These are phyloP conservation scores for Ramaria rubella DNA, from an alignment of 768 basidiomycete species.

Conservation along the genomic window DNA sequence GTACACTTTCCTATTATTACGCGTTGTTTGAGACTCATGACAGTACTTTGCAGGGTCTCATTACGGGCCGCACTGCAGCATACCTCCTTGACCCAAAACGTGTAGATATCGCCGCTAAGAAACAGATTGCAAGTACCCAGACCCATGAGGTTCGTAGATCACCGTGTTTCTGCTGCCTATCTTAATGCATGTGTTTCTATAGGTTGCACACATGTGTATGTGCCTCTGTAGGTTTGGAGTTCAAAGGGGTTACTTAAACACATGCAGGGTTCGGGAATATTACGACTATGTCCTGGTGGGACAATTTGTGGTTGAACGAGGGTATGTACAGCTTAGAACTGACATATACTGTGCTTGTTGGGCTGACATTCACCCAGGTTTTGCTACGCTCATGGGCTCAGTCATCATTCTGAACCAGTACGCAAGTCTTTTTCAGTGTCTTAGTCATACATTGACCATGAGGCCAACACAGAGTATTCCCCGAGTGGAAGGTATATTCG, in stretches of 20 bases:
- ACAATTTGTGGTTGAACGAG: constrained; percentile 72
- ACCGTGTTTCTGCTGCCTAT: constrained; percentile 1
- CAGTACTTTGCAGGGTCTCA: constrained; percentile 55
- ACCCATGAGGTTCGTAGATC: constrained; percentile 76
- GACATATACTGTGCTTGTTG: background rate
- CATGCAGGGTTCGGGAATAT: constrained; percentile 77
- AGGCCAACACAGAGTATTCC: constrained; percentile 48
- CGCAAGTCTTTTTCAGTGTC: constrained; percentile 9
- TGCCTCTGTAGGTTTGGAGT: background rate
- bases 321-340: constrained; percentile 29
- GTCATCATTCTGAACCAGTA: constrained; percentile 68
- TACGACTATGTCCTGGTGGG: constrained; percentile 93
- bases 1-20: constrained; percentile 20
- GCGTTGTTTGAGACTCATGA: background rate
- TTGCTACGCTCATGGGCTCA: constrained; percentile 88
- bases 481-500: constrained; percentile 81
- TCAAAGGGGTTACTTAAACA: background rate
- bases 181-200: background rate
- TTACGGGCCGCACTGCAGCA: constrained; percentile 79
- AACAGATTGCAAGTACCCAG: constrained; percentile 69
- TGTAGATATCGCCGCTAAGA: constrained; percentile 65
- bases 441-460: constrained; percentile 11
- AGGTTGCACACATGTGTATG: constrained; percentile 15
- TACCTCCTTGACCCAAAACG: constrained; percentile 76
- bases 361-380: too few species aligned